Base-by-base conservation (phyloP, 192 early-diverging fungal species). In the Rhizophagus clarus region DNA sequence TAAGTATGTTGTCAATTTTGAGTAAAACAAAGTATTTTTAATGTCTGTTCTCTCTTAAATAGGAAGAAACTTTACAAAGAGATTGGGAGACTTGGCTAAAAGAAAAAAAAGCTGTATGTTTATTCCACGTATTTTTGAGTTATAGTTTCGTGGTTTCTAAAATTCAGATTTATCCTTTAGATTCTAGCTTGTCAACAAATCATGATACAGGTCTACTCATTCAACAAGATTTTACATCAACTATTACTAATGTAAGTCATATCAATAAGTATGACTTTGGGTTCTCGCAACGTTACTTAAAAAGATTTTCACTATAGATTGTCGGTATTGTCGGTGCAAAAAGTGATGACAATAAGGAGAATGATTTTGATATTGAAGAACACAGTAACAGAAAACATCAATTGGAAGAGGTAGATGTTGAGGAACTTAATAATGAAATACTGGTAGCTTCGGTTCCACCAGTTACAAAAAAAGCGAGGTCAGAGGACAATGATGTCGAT, bases 41-140 rank as follows among this genome's bases (percentile, higher is more conserved):
- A 79, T 79, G 64, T 28, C 14, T 63, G 64, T 70, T 70, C 37
- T 72, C 68, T 49, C 69, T 60, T 60, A 72, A 79, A 71, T 74
- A 79, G 69, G 77, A 79, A 79, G 77, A 56, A 74, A 51, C 12
- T 67, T 26, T 79, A 32, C 77, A 79, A 79, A 20, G 67, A 15
- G 42, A 79, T 42, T 79, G 77, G 77, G 69, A 79, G n/a, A 67
- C 5, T 17, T 79, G 77, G 77, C 9, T 79, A 79, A 71, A 79
- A 49, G 77, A 79, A 71, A 79, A 79, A 42, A 79, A 79, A 73
- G 68, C 66, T 17, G 77, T 79, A 79, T 79, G 77, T 79, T 0
- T 79, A 69, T 47, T 79, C 8, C 11, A 32, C 69, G 4, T 34
- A 72, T 79, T 51, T 72, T 74, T 79, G 29, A 71, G 45, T 49